Base-by-base conservation (phyloP, 345 rosid species). In the Xanthoceras sorbifolium region DNA sequence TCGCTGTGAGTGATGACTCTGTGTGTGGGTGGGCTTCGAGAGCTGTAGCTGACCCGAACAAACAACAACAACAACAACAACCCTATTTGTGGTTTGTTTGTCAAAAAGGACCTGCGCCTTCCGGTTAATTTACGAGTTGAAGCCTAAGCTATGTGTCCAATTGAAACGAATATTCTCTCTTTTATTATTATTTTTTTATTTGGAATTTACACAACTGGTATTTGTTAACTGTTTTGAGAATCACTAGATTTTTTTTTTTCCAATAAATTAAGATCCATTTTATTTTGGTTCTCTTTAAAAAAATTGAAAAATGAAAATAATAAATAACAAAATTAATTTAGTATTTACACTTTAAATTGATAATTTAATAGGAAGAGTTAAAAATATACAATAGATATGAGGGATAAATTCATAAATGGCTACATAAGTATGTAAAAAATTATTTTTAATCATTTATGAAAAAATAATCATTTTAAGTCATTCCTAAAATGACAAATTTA, bases 81-180 rank as follows among this genome's bases (percentile, higher is more conserved):
- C 77, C 76, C 69, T 46, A 62, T 73, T 73, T 11, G 22, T 26
- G 1, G 4, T 25, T 26, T 61, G 31, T 23, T 62, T 62, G 46
- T 67, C n/a, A 6, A 20, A 36, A 73, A 62, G 44, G 3, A 46
- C 60, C 40, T 32, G n/a, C 3, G 6, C 15, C 1, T 71, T 18
- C 4, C 2, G 10, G 62, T 44, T 0, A 8, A 57, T 57, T 57
- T 57, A 57, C 62, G 6, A 15, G 18, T 14, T 14, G 17, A 2
- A 3, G 2, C 52, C 52, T 46, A 14, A 14, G 52, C 25, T 7
- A 8, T 54, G 10, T 0, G n/a, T n/a, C n/a, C 23, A n/a, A 54
- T 12, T 5, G 15, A 5, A 44, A 18, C 42, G 76, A 73, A 73
- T 62, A 73, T 62, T 42, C 57, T 55, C 31, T 50, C 17, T n/a